Percentiles rank a stretch among this genome's conserved stretches.
Conservation (phyloP, 1,284 basidiomycete genomes). For the Phellopilus nigrolimitatus region DNA sequence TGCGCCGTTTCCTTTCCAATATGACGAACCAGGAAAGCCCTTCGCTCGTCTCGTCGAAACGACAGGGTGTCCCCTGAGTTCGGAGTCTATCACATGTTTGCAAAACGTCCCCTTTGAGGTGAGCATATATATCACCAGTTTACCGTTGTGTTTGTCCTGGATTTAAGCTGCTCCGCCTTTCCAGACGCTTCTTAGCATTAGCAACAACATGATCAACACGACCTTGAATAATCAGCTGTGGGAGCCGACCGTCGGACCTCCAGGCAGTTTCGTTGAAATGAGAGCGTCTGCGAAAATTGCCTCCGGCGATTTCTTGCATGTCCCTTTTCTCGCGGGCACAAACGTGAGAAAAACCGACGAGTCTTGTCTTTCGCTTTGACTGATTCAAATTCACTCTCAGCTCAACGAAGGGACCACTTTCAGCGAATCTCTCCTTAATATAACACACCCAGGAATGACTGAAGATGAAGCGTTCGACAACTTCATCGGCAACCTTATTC, state of each 20-base stretch:
- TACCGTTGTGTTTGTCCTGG: neutral
- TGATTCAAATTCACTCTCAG: slow-evolving; percentile 26
- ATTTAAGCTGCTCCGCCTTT: neutral
- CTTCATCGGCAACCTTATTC: slow-evolving; percentile 43
- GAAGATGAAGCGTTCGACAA: slow-evolving; percentile 39
- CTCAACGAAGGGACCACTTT: slow-evolving; percentile 49
- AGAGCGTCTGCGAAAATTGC: slow-evolving; percentile 44
- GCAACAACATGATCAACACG: slow-evolving; percentile 40
- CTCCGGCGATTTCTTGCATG: slow-evolving; percentile 46
- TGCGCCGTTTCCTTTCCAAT: slow-evolving; percentile 45
- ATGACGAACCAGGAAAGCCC: slow-evolving; percentile 51
- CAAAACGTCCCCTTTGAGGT: slow-evolving; percentile 46
- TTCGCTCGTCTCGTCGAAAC: slow-evolving; percentile 43
- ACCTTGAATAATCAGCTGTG: slow-evolving; percentile 52
- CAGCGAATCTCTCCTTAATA: slow-evolving; percentile 33
- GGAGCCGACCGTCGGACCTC: slow-evolving; percentile 52
- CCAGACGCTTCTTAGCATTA: slow-evolving; percentile 42
- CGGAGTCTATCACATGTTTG: slow-evolving; percentile 41
- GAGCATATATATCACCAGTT: slow-evolving; percentile 6
- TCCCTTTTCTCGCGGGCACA: slow-evolving; percentile 52
- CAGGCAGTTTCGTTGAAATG: slow-evolving; percentile 45
- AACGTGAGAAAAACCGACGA: slow-evolving; percentile 46
- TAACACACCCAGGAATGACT: slow-evolving; percentile 33
- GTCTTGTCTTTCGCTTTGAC: slow-evolving; percentile 18
- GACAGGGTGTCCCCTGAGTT: slow-evolving; percentile 42